phyloP scores from a whole-genome alignment of 2,329 filamentous ascomycete species.

The Amesomyces nigricolor region DNA sequence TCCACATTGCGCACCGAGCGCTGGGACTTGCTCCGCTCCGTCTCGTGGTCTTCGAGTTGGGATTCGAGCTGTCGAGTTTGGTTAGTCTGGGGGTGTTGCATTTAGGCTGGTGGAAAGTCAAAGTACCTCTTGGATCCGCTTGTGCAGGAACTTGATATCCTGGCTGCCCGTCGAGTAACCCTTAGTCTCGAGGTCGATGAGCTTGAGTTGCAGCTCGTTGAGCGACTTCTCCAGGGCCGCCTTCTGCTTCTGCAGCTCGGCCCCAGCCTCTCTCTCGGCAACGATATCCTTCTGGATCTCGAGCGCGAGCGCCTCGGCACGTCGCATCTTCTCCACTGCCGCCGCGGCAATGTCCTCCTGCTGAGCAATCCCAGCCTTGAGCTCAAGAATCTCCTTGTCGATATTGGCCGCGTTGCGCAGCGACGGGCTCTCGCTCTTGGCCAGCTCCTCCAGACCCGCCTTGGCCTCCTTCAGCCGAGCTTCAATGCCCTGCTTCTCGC shows the following conservation, averaged over 20 bases:
- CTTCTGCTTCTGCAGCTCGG: slow-evolving; percentile 83
- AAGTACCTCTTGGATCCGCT: slow-evolving; percentile 82
- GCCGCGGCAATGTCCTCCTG: slow-evolving; percentile 90
- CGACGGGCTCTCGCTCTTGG: slow-evolving; percentile 76
- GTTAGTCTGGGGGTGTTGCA: slow-evolving; percentile 16
- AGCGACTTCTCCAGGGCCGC: slow-evolving; percentile 80
- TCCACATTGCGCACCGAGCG: slow-evolving; percentile 89
- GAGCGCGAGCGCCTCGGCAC: slow-evolving; percentile 77
- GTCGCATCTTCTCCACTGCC: slow-evolving; percentile 94
- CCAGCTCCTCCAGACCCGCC: slow-evolving; percentile 80
- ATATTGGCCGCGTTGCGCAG: slow-evolving; percentile 84
- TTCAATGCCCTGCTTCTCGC: slow-evolving; percentile 88
- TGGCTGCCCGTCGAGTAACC: slow-evolving; percentile 91
- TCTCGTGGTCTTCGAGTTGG: slow-evolving; percentile 78
- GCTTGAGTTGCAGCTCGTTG: slow-evolving; percentile 82
- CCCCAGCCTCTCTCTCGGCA: slow-evolving; percentile 74
- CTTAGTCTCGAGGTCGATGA: slow-evolving; percentile 94
- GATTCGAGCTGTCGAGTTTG: slow-evolving; percentile 64
- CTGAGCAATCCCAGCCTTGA: slow-evolving; percentile 83
- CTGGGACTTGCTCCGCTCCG: slow-evolving; percentile 70
- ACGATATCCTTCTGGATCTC: slow-evolving; percentile 93
- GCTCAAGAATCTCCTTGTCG: slow-evolving; percentile 81
- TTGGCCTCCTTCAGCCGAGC: slow-evolving; percentile 80
- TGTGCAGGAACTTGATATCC: slow-evolving; percentile 91
- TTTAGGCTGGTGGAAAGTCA: background rate